Evolutionary conservation across 2,329 filamentous ascomycete species (phyloP).

Genomic region (Triangularia setosa): DNA sequence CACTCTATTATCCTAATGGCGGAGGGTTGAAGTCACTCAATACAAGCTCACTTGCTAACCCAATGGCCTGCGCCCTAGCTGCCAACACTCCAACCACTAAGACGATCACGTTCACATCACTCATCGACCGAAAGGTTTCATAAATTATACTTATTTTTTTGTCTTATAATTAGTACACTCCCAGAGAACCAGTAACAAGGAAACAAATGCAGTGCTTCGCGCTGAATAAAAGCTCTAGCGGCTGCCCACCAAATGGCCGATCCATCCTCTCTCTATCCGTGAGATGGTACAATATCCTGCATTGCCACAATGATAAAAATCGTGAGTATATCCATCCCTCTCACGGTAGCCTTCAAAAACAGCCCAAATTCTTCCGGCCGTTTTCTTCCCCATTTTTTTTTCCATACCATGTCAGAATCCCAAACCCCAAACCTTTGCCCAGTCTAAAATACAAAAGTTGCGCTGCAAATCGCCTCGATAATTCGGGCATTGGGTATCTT

Average conservation of each 20-base stretch:
- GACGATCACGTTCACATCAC: neutral
- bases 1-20: no score
- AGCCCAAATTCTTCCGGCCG: neutral
- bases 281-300: neutral
- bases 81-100: neutral
- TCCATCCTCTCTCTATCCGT: neutral
- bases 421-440: neutral
- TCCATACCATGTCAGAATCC: neutral
- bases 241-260: neutral
- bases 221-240: neutral
- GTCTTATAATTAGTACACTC: neutral
- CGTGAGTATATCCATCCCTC: neutral
- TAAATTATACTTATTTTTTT: neutral
- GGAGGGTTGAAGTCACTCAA: neutral
- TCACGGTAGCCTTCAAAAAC: neutral
- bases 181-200: neutral
- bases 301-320: neutral
- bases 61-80: neutral
- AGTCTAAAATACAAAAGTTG: neutral
- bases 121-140: neutral
- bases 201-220: neutral
- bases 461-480: neutral
- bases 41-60: neutral
- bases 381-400: neutral
- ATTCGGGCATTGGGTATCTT: conserved; percentile 2